phyloP scores from a whole-genome alignment of 768 basidiomycete genomes.

The Serendipita sp. region DNA sequence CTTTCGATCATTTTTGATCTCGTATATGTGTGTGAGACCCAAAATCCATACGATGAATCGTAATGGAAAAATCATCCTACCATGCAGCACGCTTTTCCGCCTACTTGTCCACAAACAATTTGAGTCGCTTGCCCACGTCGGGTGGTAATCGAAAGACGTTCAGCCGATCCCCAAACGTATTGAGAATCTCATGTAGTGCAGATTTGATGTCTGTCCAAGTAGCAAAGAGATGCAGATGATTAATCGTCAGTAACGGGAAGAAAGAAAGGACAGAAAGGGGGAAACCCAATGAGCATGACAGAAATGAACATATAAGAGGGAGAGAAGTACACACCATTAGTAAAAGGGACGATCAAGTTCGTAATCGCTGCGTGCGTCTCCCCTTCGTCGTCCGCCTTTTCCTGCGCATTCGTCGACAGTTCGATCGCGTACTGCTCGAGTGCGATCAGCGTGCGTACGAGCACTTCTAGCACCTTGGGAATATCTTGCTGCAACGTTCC shows the following conservation, averaged over 20 bases:
- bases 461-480: slow-evolving; percentile 62
- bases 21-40: too few relatives aligned
- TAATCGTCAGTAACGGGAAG: background rate
- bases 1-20: too few relatives aligned
- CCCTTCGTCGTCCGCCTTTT: slow-evolving; percentile 13
- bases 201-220: slow-evolving; percentile 6
- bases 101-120: slow-evolving; percentile 18
- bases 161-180: slow-evolving; percentile 62
- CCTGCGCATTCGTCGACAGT: slow-evolving; percentile 29
- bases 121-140: slow-evolving; percentile 47
- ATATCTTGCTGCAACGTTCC: slow-evolving; percentile 79
- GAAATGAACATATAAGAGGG: background rate
- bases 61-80: too few relatives aligned
- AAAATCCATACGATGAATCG: too few relatives aligned
- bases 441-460: slow-evolving; percentile 48
- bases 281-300: background rate
- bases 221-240: too few relatives aligned
- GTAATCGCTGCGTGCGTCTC: slow-evolving; percentile 34
- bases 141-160: slow-evolving; percentile 66
- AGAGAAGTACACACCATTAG: slow-evolving; percentile 36
- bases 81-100: too few relatives aligned
- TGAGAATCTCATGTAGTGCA: slow-evolving; percentile 55
- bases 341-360: slow-evolving; percentile 37
- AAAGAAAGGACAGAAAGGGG: background rate
- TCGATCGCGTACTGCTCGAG: slow-evolving; percentile 50